Conservation (phyloP, 768 basidiomycete genomes). For the Russula foetens region DNA sequence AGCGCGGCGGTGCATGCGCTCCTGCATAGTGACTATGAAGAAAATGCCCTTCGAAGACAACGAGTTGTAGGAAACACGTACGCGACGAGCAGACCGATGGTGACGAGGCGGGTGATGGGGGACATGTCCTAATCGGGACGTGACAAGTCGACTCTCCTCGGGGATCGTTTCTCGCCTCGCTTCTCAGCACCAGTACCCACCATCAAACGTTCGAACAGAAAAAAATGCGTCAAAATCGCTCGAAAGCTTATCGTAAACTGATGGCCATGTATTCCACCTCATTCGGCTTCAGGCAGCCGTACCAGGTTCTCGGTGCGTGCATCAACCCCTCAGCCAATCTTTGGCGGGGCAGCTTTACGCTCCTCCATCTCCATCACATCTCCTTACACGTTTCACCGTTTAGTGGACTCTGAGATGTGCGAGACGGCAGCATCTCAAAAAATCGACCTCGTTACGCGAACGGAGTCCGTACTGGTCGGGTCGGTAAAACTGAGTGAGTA, state of each 20-base stretch:
- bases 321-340: background rate
- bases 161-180: background rate
- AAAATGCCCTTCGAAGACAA: background rate
- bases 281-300: constrained; percentile 90
- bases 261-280: constrained; percentile 84
- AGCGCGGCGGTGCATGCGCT: constrained; percentile 13
- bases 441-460: constrained; percentile 68
- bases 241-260: constrained; percentile 89
- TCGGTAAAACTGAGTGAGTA: constrained; percentile 85
- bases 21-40: background rate
- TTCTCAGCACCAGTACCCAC: background rate
- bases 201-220: too few species aligned
- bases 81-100: constrained; percentile 2
- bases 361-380: too few species aligned
- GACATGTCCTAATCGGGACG: constrained; percentile 9
- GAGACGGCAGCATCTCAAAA: constrained; percentile 57
- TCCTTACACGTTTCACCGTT: constrained; percentile 7
- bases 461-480: constrained; percentile 75
- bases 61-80: background rate
- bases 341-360: too few species aligned
- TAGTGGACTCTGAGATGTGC: constrained; percentile 85
- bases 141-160: background rate
- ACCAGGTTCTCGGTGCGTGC: constrained; percentile 75
- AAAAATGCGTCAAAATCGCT: constrained; percentile 89
- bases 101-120: constrained; percentile 8